Evolutionary conservation across 2,329 filamentous ascomycete species (phyloP), one percentile per base, ranked within the genome.

Genomic region (Diplocarpon mali): DNA sequence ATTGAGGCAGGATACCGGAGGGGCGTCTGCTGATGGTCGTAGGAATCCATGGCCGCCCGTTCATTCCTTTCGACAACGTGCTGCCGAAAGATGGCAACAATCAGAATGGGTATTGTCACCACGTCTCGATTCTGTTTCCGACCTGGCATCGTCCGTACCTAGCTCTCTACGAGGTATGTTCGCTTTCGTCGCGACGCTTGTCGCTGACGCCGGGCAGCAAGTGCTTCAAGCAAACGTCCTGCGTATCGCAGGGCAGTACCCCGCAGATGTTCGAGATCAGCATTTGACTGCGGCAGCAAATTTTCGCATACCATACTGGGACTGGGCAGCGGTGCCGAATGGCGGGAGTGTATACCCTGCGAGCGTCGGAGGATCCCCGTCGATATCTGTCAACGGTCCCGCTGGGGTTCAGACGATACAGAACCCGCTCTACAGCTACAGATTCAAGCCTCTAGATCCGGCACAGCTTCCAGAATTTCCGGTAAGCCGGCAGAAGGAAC

Each of bases 401-500:
- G 72, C 69, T 3, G 57, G 57, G 3, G 34, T 30, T n/a, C 56
- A 60, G 43, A 52, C 37, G 2, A 56, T 76, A 28, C 60, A 62
- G 32, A 79, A 78, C 54, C 75, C 76, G 7, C 60, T 79, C 1
- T 68, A 66, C 52, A 69, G 65, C 46, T 80, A 70, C 58, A 59
- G 51, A 3, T 78, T 74, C 58, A 69, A 70, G 12, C 54, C 54
- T 51, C 53, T 46, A 57, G 58, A 38, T 65, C 60, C 31, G 45
- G 67, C 14, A 54, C 75, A 77, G 27, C 73, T 85, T 49, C 70
- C 73, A 27, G 72, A 75, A 58, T 60, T 65, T 32, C 78, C 79
- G 3, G 80, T 83, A 63, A 63, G 76, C 49, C 15, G 9, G 5
- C 14, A 7, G 15, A 13, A 14, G 3, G 20, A 3, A 24, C 3